A percentile compares a stretch with the other conserved stretches of the same genome.
Conservation (phyloP, 176 grass and related monocot genomes). For the Cenchrus americanus region DNA sequence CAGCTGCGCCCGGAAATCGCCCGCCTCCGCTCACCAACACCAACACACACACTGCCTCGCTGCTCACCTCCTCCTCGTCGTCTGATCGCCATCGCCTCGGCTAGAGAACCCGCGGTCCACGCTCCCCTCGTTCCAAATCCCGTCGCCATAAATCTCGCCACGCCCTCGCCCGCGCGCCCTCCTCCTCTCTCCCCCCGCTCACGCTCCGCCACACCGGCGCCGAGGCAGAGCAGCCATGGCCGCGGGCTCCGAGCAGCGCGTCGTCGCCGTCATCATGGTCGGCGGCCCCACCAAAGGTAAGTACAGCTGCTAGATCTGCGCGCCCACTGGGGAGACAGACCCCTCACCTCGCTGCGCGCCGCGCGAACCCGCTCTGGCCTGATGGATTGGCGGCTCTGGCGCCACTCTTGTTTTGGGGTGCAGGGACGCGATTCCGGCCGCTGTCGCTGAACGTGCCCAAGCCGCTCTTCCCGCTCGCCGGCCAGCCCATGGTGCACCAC, state of each 20-base stretch:
- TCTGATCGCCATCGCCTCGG: neutral
- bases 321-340: neutral
- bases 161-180: neutral
- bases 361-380: neutral
- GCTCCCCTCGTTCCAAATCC: conserved; percentile 2
- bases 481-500: conserved; percentile 97
- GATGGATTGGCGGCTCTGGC: neutral
- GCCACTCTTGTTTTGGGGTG: conserved; percentile 7
- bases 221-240: conserved; percentile 53
- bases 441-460: conserved; percentile 97
- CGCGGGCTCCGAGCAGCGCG: conserved; percentile 63
- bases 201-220: conserved; percentile 12
- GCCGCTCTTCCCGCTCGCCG: conserved; percentile 95
- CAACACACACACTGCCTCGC: neutral
- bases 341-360: neutral
- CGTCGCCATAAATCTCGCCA: conserved; percentile 48
- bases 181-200: too few relatives aligned
- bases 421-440: conserved; percentile 93
- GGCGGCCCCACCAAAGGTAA: conserved; percentile 93
- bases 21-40: neutral
- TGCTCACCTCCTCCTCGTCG: conserved; percentile 21
- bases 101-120: conserved; percentile 34
- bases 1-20: neutral
- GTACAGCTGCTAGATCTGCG: conserved; percentile 53
- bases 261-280: conserved; percentile 99